Conservation (phyloP, 768 basidiomycete species). For the Gymnopilus dilepis region DNA sequence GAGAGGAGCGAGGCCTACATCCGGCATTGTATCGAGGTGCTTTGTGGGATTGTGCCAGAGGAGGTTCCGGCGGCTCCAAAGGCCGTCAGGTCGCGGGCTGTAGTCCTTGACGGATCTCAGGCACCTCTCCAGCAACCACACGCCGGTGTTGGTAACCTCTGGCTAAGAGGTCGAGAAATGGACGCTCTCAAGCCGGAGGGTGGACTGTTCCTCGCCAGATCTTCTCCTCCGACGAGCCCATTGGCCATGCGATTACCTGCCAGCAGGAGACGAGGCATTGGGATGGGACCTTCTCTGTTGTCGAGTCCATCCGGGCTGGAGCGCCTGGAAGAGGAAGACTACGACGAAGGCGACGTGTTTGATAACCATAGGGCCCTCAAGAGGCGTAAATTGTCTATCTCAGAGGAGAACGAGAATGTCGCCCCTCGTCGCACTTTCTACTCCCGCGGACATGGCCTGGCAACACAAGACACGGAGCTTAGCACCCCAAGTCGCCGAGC, state of each 20-base stretch:
- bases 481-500: not conserved
- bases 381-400: conserved; percentile 27
- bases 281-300: conserved; percentile 22
- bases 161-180: too few relatives aligned
- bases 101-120: not conserved
- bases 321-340: conserved; percentile 30
- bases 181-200: too few relatives aligned
- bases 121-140: too few relatives aligned
- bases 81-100: conserved; percentile 28
- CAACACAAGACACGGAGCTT: not conserved
- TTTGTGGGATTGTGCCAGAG: conserved; percentile 59
- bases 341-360: conserved; percentile 15
- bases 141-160: too few relatives aligned
- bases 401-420: not conserved
- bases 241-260: conserved; percentile 33
- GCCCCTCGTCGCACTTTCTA: conserved; percentile 16
- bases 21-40: conserved; percentile 57
- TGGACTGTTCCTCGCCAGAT: too few relatives aligned
- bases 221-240: conserved; percentile 43
- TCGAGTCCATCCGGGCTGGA: conserved; percentile 31
- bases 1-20: conserved; percentile 44
- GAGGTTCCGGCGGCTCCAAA: conserved; percentile 43
- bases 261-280: conserved; percentile 20
- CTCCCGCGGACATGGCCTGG: not conserved
- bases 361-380: conserved; percentile 24